These are phyloP conservation scores for Remersonia thermophila DNA, from an alignment of 2,329 filamentous ascomycete genomes.

Conservation along the genomic window DNA sequence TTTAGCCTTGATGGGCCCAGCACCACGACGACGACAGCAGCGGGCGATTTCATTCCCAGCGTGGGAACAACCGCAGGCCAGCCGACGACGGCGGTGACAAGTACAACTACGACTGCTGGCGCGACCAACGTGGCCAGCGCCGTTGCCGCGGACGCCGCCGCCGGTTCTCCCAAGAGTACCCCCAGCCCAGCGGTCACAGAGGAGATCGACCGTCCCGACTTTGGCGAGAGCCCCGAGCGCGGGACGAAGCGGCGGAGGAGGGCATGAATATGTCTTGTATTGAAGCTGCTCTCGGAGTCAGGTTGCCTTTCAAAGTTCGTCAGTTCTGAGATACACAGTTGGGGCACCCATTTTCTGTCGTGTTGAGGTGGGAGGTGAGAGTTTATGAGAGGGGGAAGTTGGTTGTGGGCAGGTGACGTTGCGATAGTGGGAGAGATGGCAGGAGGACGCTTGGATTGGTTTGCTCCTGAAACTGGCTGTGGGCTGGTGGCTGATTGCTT, in stretches of 20 bases:
- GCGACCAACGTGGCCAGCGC: slow-evolving; percentile 3
- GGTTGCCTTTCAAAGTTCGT: too few relatives aligned
- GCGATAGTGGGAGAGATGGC: too few relatives aligned
- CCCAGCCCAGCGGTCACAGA: slow-evolving; percentile 38
- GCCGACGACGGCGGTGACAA: too few relatives aligned
- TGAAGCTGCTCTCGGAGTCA: too few relatives aligned
- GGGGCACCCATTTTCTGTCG: too few relatives aligned
- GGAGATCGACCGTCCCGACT: slow-evolving; percentile 35
- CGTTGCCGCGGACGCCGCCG: not conserved
- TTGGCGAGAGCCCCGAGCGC: slow-evolving; percentile 19
- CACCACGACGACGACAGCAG: not conserved
- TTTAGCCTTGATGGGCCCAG: slow-evolving; percentile 32
- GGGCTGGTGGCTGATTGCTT: too few relatives aligned
- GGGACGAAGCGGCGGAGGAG: slow-evolving; percentile 28
- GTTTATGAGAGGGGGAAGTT: too few relatives aligned
- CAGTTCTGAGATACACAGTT: too few relatives aligned
- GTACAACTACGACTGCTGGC: slow-evolving; percentile 12
- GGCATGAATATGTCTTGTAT: slow-evolving; percentile 9
- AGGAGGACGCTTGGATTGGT: too few relatives aligned
- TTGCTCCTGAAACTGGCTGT: too few relatives aligned
- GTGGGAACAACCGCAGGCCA: not conserved
- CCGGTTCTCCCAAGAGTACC: slow-evolving; percentile 18
- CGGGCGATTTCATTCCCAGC: slow-evolving; percentile 14
- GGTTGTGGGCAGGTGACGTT: too few relatives aligned
- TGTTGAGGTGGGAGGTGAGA: too few relatives aligned